phyloP scores from a whole-genome alignment of 176 grass and related monocot genomes.

The Lolium rigidum region DNA sequence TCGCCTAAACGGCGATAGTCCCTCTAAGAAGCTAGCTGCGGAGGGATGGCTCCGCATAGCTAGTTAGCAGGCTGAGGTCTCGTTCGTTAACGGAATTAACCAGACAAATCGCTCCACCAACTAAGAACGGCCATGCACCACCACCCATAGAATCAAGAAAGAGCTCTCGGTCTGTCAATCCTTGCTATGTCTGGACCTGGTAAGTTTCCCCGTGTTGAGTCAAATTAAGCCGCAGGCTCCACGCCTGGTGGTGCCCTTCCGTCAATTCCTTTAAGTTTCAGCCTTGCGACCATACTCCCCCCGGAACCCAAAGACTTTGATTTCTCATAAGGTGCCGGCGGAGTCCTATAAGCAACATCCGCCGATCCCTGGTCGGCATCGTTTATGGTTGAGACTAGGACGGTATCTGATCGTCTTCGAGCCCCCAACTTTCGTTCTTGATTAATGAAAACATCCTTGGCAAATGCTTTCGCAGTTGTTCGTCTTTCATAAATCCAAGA shows the following conservation, averaged over 20 bases:
- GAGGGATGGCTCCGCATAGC: slow-evolving; percentile 59
- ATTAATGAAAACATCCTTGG: slow-evolving; percentile 87
- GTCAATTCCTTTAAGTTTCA: neutral
- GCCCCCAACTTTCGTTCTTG: slow-evolving; percentile 77
- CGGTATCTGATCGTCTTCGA: slow-evolving; percentile 75
- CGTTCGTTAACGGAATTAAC: slow-evolving; percentile 77
- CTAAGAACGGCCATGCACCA: slow-evolving; percentile 56
- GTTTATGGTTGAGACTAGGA: slow-evolving; percentile 74
- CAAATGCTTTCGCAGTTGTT: slow-evolving; percentile 78
- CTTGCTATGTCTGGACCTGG: slow-evolving; percentile 65
- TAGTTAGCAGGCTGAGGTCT: slow-evolving; percentile 76
- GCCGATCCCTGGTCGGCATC: slow-evolving; percentile 60
- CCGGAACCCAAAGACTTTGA: slow-evolving; percentile 85
- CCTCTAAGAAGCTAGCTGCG: slow-evolving; percentile 87
- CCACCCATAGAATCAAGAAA: slow-evolving; percentile 69
- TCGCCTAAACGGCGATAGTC: slow-evolving; percentile 68
- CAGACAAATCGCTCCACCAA: slow-evolving; percentile 58
- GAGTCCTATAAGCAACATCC: slow-evolving; percentile 81
- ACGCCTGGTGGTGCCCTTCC: too few relatives aligned
- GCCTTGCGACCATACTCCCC: slow-evolving; percentile 58
- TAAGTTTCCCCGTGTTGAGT: slow-evolving; percentile 63
- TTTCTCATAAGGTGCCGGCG: slow-evolving; percentile 86
- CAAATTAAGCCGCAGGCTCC: slow-evolving; percentile 46
- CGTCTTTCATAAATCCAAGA: slow-evolving; percentile 83
- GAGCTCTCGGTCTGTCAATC: slow-evolving; percentile 66